phyloP scores from a whole-genome alignment of 129 eudicot genomes.

The Sambucus nigra region DNA sequence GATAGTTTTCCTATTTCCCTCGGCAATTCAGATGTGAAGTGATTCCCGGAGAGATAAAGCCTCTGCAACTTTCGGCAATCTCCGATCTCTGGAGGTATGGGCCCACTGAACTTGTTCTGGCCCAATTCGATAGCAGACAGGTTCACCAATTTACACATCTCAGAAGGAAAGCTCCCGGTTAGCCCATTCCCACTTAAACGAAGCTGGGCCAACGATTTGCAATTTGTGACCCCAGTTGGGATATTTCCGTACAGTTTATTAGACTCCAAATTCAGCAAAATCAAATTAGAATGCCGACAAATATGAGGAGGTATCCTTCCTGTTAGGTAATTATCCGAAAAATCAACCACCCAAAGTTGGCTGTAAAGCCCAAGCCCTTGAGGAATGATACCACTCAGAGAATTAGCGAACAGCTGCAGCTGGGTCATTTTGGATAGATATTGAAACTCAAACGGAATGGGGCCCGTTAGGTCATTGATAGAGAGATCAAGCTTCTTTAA shows the following conservation, averaged over 20 bases:
- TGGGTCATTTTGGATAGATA: constrained; percentile 56
- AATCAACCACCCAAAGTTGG: constrained; percentile 81
- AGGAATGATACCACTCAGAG: constrained; percentile 71
- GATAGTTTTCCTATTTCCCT: constrained; percentile 53
- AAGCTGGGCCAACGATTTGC: constrained; percentile 63
- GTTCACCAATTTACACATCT: constrained; percentile 48
- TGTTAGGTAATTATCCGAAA: constrained; percentile 50
- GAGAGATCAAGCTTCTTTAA: constrained; percentile 73
- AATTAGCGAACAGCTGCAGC: constrained; percentile 69
- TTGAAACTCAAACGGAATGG: constrained; percentile 75
- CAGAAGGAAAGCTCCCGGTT: constrained; percentile 75
- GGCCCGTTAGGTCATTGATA: constrained; percentile 65
- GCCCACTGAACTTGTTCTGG: constrained; percentile 74
- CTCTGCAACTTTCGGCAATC: constrained; percentile 70
- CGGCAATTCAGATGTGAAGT: constrained; percentile 56
- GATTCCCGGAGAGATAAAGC: constrained; percentile 72
- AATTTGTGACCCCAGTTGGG: constrained; percentile 50
- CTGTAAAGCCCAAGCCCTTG: constrained; percentile 58
- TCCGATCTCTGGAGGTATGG: constrained; percentile 48
- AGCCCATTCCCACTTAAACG: constrained; percentile 57
- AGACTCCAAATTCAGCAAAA: constrained; percentile 59
- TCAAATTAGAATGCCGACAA: constrained; percentile 56
- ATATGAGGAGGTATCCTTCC: constrained; percentile 73
- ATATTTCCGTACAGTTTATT: constrained; percentile 64
- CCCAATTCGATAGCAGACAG: constrained; percentile 73